phyloP scores from a whole-genome alignment of 2,329 filamentous ascomycete species.

The Falciphora oryzae region DNA sequence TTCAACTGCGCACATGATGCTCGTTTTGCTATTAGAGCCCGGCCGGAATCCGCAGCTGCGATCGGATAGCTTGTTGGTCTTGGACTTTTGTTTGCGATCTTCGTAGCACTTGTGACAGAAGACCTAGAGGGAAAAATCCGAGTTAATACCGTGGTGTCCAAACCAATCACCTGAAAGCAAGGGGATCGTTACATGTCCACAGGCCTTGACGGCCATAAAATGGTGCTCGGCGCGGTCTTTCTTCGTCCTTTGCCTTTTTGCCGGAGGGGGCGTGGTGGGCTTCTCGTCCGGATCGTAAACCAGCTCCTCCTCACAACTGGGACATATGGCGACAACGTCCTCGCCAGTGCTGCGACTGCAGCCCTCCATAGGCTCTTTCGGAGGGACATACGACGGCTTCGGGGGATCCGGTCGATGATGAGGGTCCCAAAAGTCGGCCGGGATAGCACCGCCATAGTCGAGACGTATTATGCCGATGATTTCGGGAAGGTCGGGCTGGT shows the following conservation, averaged over 20 bases:
- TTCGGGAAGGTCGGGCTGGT: not conserved
- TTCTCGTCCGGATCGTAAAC: constrained; percentile 56
- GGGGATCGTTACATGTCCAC: constrained; percentile 69
- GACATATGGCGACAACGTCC: constrained; percentile 71
- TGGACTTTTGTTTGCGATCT: constrained; percentile 42
- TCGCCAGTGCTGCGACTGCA: constrained; percentile 74
- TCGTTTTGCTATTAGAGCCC: constrained; percentile 16
- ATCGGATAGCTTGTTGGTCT: constrained; percentile 20
- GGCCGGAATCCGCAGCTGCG: not conserved
- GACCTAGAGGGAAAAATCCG: constrained; percentile 36
- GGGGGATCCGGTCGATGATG: constrained; percentile 26
- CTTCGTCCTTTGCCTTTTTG: constrained; percentile 37
- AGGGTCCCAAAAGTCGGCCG: constrained; percentile 21
- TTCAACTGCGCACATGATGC: constrained; percentile 49
- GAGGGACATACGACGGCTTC: constrained; percentile 55
- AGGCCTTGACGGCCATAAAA: constrained; percentile 87
- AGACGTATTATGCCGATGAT: constrained; percentile 1
- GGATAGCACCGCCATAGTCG: constrained; percentile 9
- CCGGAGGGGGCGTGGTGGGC: constrained; percentile 17
- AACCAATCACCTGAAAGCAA: too few species aligned
- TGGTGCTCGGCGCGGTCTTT: constrained; percentile 65
- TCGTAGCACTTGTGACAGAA: constrained; percentile 60
- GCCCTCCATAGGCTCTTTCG: constrained; percentile 61
- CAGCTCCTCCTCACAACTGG: constrained; percentile 80
- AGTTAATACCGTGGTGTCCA: not conserved